These are phyloP conservation scores for Xylariales sp. DNA, from an alignment of 2,329 filamentous ascomycete genomes.

Conservation along the genomic window DNA sequence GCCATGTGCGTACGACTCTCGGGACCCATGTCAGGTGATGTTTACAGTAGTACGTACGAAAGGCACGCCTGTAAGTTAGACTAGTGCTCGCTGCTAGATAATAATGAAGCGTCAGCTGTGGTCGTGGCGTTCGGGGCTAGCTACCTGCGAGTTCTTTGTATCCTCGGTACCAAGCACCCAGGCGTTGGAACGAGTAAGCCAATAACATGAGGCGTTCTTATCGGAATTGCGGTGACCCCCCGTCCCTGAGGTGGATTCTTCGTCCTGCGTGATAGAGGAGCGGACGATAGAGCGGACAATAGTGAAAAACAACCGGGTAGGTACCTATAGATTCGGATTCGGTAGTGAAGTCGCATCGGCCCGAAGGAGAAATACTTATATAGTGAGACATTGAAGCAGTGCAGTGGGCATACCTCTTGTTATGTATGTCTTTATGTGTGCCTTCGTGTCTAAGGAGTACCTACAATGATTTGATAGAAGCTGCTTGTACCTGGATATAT, in stretches of 20 bases:
- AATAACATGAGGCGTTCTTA: slow-evolving; percentile 33
- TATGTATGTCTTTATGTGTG: not conserved
- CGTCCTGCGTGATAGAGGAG: slow-evolving; percentile 16
- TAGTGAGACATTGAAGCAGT: not conserved
- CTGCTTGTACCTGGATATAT: too few species aligned
- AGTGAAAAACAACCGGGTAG: too few species aligned
- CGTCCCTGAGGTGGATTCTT: slow-evolving; percentile 19
- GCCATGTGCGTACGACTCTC: slow-evolving; percentile 2
- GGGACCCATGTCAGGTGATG: slow-evolving; percentile 23
- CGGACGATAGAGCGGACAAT: too few species aligned
- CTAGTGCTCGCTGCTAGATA: not conserved
- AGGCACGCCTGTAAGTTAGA: too few species aligned
- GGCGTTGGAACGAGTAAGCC: slow-evolving; percentile 22
- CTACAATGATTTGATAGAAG: not conserved
- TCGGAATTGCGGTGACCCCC: slow-evolving; percentile 24
- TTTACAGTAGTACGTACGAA: not conserved
- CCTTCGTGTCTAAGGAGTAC: not conserved
- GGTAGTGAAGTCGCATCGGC: not conserved
- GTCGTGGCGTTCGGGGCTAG: not conserved
- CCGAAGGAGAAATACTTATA: not conserved
- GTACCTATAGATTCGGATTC: too few species aligned
- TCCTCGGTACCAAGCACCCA: slow-evolving; percentile 9
- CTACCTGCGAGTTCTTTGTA: not conserved
- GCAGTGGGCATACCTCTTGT: too few species aligned
- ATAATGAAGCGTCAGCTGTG: not conserved